Conservation (phyloP, 2,329 filamentous ascomycete genomes). For the Venturia oleaginea region DNA sequence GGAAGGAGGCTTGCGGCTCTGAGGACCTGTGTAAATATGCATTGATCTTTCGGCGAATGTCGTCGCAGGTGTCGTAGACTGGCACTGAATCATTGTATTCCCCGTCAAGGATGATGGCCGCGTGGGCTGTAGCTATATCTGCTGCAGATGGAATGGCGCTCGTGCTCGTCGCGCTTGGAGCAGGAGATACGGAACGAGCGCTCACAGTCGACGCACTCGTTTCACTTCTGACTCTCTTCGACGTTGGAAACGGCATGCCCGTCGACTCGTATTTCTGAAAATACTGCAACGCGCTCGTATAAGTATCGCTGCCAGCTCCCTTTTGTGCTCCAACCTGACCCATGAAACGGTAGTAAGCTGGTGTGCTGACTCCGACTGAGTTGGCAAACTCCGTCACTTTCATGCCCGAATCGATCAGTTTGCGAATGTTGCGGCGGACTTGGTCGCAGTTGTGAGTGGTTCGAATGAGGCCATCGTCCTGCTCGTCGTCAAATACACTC, state of each 20-base stretch:
- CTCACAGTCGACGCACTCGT: neutral
- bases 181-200: neutral
- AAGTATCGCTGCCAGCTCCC: constrained; percentile 24
- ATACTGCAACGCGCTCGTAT: constrained; percentile 24
- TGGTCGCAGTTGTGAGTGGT: constrained; percentile 8
- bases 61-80: constrained; percentile 43
- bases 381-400: constrained; percentile 36
- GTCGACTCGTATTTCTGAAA: constrained; percentile 43
- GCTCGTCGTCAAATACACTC: neutral
- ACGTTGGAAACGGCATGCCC: neutral
- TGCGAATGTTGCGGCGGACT: constrained; percentile 33
- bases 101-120: constrained; percentile 30
- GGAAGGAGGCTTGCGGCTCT: constrained; percentile 45
- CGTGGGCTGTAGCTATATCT: neutral
- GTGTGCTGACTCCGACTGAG: constrained; percentile 24
- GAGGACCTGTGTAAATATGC: constrained; percentile 38
- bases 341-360: constrained; percentile 38
- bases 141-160: neutral
- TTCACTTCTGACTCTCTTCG: neutral
- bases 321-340: constrained; percentile 34
- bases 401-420: constrained; percentile 36
- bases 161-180: neutral
- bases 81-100: constrained; percentile 35
- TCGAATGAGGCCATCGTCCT: neutral
- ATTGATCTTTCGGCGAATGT: constrained; percentile 42